Base-by-base conservation (phyloP, 768 basidiomycete genomes). In the Tulasnella sp. region DNA sequence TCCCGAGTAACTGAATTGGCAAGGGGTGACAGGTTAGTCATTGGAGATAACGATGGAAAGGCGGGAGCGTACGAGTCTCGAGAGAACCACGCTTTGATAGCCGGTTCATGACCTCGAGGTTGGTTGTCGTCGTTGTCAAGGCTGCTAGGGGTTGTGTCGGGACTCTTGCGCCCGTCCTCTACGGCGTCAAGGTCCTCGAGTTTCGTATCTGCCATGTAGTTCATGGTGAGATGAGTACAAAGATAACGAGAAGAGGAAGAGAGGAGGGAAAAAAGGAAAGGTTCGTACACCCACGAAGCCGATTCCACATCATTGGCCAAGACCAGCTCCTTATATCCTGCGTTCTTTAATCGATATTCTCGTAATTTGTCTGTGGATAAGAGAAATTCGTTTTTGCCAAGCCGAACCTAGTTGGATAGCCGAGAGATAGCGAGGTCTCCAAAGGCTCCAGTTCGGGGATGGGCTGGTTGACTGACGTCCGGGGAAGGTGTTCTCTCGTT, bases 1-100 rank as follows among this genome's bases (percentile, higher is more conserved):
- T 12, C 79, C 80, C 1, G 37, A 40, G 78, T 79, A 78, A 38
- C 77, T 78, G 19, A 8, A 49, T 42, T 49, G 9, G 2, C 2
- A 49, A 49, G 45, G 19, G 45, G 45, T 3, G 45, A 49, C 4
- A 49, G 1, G 17, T 49, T 22, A 49, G 45, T 49, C 19, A 22
- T 49, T 22, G 9, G 45, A 9, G 45, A 22, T 15, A 22, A 22
- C 17, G 0, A 19, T 17, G 22, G 22, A 49, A 49, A 42, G 14
- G 42, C 19, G 45, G 19, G 19, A 22, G 45, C 45, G 45, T 49
- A 49, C 45, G 45, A 2, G 45, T 49, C 45, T 49, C 45, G 45
- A 22, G 45, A 49, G 45, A 49, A 22, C 45, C 45, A 49, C 19
- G 17, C 17, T 22, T 49, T 49, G 45, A 49, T 49, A 19, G 45